Percentiles rank a stretch among this genome's conserved stretches.
Conservation (phyloP, 2,329 filamentous ascomycete species). For the Penicillium vulpinum region DNA sequence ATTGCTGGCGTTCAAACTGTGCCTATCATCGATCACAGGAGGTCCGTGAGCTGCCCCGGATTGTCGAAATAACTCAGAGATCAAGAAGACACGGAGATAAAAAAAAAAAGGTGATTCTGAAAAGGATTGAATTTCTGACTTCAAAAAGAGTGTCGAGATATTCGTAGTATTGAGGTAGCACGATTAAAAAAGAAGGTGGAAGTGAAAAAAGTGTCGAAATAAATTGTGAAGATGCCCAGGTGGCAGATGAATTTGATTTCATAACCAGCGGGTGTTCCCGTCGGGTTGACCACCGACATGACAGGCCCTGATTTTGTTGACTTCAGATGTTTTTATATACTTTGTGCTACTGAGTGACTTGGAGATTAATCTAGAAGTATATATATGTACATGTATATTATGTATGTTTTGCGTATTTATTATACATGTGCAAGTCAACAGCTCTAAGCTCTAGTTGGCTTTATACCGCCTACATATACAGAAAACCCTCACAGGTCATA, state of each 20-base stretch:
- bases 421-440: background rate
- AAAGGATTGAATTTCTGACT: background rate
- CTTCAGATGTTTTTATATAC: background rate
- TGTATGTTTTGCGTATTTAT: background rate
- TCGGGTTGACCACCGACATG: too few relatives aligned
- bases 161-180: background rate
- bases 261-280: slow-evolving; percentile 7
- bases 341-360: background rate
- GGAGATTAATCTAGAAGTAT: background rate
- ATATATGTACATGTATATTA: background rate
- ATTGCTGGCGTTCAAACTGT: background rate
- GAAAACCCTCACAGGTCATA: background rate
- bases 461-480: background rate
- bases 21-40: slow-evolving; percentile 5
- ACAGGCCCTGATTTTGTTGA: background rate
- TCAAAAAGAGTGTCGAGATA: background rate
- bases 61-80: background rate
- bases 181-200: background rate
- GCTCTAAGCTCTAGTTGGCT: background rate
- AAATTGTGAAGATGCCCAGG: background rate
- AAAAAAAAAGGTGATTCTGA: slow-evolving; percentile 1
- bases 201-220: too few relatives aligned
- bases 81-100: too few relatives aligned
- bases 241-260: slow-evolving; percentile 21
- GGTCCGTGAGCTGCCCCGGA: slow-evolving; percentile 15